Evolutionary conservation across 2,329 filamentous ascomycete genomes (phyloP), one percentile per base, ranked within the genome.

Genomic region (Aspergillus fumigatus): DNA sequence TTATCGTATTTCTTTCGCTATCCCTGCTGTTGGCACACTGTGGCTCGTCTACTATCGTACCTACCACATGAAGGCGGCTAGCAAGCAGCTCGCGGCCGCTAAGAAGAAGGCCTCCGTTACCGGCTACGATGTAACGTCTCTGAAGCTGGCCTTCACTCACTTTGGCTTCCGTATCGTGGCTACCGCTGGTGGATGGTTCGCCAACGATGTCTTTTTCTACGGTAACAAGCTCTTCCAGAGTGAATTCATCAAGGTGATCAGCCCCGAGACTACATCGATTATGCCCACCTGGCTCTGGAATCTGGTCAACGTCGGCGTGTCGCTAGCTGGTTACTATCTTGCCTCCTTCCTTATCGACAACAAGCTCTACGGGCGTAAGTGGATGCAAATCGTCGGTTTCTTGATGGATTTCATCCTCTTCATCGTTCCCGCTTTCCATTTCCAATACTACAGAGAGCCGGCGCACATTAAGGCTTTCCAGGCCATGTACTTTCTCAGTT

Each of bases 191-290:
- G 84, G 87, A 38, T 97, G 93, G 93, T 97, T 93, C 76, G 90
- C 88, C 79, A 97, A 97, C 75, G 93, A 97, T 70, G 88, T 97
- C 64, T 97, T 97, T 83, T 97, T 97, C 81, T 97, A 97, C 79
- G 93, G 93, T 66, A 97, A 96, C 87, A 97, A 96, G 83, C 87
- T 97, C 53, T 97, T 97, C 84, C 92, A 96, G 78, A 84, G 84
- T 60, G 84, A 93, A 71, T 97, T 97, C 78, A 96, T 97, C 77
- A 80, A 79, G 32, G 88, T 94, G 70, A 87, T 97, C 64, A 89
- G 87, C 54, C 82, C 85, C 53, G 76, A 82, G 62, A 83, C 85
- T 61, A 76, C 80, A 38, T 91, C 89, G 7, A 84, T 97, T 72
- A 89, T 96, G 84, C 87, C 87, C 35, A 87, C 83, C 59, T 97